Evolutionary conservation across 2,329 filamentous ascomycete species (phyloP), one percentile per base, ranked within the genome.

Genomic region (Exophiala sideris): DNA sequence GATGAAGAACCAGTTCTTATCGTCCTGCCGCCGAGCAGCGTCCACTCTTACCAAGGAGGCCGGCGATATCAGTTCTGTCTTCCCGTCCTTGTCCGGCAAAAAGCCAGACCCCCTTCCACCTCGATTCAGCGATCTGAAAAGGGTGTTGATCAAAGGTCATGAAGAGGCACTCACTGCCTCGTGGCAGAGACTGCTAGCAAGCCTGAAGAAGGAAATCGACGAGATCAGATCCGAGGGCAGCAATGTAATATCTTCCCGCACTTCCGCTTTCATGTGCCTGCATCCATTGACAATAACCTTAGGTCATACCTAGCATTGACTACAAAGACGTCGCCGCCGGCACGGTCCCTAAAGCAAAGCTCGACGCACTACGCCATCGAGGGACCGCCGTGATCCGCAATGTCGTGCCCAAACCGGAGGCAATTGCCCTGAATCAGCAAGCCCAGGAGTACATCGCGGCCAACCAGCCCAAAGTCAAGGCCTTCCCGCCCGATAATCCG

Each of bases 401-500:
- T 10, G 87, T 89, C 3, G 69, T 91, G 11, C 79, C 84, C 0
- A 79, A 83, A 60, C 68, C 73, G 1, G 80, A 86, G 66, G 87
- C 86, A 0, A 71, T 86, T 45, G 75, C 72, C 1, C 87, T 83
- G 63, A 91, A 91, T 70, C 73, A 74, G 7, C 78, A 85, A 55
- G 72, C 86, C 5, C 79, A 84, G 58, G 79, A 81, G 6, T 91
- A 91, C 61, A 79, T 88, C 5, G 71, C 70, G 10, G 76, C 76
- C 49, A 91, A 91, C 64, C 79, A 66, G 42, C 62, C 69, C 40
- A 64, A 63, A 11, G 68, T 75, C 18, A 74, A 79, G 52, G 86
- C 83, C 2, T 91, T 88, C 58, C 88, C 86, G 0, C 69, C 78
- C 0, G 73, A 85, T 42, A 77, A 84, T 39, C 86, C 86, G 0